Base-by-base conservation (phyloP, 495 filamentous ascomycete genomes). In the Xylaria nigripes region DNA sequence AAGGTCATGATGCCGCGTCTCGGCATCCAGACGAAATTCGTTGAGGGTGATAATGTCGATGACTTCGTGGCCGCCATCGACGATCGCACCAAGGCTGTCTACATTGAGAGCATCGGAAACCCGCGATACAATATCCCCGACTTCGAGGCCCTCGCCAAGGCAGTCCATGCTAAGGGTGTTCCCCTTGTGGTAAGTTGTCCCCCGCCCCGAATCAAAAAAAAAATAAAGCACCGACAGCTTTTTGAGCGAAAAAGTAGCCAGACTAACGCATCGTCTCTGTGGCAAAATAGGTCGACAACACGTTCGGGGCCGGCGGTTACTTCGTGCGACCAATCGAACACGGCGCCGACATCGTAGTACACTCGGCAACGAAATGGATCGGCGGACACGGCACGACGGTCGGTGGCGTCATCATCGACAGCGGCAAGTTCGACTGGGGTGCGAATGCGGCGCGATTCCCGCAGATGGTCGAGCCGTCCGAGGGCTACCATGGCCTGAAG, bases 361-460 rank as follows among this genome's bases (percentile, higher is more conserved):
- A 96, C 75, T 90, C 86, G 29, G 92, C 93, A 10, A 98, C 93
- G 18, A 98, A 98, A 70, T 98, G 93, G 93, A 97, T 98, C 48
- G 93, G 93, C 36, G 93, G 93, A 30, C 93, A 98, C 68, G 93
- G 93, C 41, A 97, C 94, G 25, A 97, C 94, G 6, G 89, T 98
- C 59, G 93, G 79, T 24, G 93, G 94, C 40, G 80, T 96, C 18
- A 79, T 98, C 13, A 73, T 98, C 45, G 93, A 98, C 73, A 84
- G 86, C 50, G 93, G 93, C 50, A 95, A 91, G 62, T 98, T 98
- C 68, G 86, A 96, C 76, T 98, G 93, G 93, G 90, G 90, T 51
- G 86, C 86, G 73, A 69, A 96, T 62, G 89, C 75, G 25, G 82
- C 84, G 56, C 86, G 90, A 1, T 98, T 96, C 80, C 93, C 94